Evolutionary conservation across 2,329 filamentous ascomycete genomes (phyloP), one percentile per base, ranked within the genome.

Genomic region (Ophiocordyceps camponoti-saundersi): DNA sequence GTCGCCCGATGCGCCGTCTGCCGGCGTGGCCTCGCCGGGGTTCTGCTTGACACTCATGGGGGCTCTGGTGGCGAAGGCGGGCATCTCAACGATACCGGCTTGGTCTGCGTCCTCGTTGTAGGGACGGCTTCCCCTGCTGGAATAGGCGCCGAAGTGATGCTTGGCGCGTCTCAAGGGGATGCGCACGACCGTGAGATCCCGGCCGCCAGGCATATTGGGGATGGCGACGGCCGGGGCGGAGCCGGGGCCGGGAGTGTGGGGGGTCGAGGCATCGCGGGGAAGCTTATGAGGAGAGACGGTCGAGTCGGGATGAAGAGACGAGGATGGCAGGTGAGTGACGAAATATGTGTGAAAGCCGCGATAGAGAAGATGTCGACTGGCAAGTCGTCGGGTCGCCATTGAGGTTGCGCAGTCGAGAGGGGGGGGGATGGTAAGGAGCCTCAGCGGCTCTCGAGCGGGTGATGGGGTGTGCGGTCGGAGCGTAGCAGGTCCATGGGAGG

Each of bases 31-130:
- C 63, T 79, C 79, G 51, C 69, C 75, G 22, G 65, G 62, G 40
- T 64, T 69, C 52, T 70, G 71, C 44, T 62, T 65, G 46, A 72
- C 65, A 55, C 73, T 80, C 50, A 85, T 73, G 13, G 90, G 89
- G 5, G 79, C 77, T 36, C 85, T 75, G 63, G 83, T 89, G 6
- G 92, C 88, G 65, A 98, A 98, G 0, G 92, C 86, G 0, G 92
- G 92, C 46, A 98, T 73, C 57, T 92, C 83, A 51, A 98, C 85
- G 10, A 92, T 94, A 47, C 92, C 92, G 1, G 90, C 92, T 65
- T 96, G 90, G 59, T 89, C 87, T 12, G 87, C 77, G 59, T 98
- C 92, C 64, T 98, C 92, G 61, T 96, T 96, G 62, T 92, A 87
- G 0, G 81, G 79, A 12, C 92, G 78, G 47, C 82, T 86, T 21